These are phyloP conservation scores for Cephalotrichum gorgonifer DNA, from an alignment of 2,329 filamentous ascomycete species.

Conservation along the genomic window DNA sequence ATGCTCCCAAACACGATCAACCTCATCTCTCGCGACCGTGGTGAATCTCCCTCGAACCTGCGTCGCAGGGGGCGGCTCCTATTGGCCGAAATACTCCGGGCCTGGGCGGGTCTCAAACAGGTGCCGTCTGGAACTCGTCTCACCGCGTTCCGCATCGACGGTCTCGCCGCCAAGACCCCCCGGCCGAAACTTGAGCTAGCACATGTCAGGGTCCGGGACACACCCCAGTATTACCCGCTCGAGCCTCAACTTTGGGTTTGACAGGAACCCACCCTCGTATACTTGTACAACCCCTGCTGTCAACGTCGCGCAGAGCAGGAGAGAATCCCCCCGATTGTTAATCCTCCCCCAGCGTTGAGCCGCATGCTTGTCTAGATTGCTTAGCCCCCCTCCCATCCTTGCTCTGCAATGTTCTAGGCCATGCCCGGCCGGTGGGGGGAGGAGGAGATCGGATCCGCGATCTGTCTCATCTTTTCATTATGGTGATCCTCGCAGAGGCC, in stretches of 20 bases:
- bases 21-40: not conserved
- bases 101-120: slow-evolving; percentile 14
- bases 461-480: not conserved
- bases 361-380: no score
- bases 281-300: no score
- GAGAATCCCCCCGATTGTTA: no score
- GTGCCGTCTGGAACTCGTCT: slow-evolving; percentile 18
- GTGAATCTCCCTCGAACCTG: not conserved
- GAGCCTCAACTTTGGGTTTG: not conserved
- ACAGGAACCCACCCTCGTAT: no score
- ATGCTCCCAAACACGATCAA: not conserved
- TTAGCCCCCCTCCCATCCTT: not conserved
- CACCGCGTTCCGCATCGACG: slow-evolving; percentile 8
- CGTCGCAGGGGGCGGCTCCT: slow-evolving; percentile 2
- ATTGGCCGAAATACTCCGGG: slow-evolving; percentile 1
- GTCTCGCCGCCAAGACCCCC: not conserved
- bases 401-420: not conserved
- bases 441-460: not conserved
- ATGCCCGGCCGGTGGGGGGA: no score
- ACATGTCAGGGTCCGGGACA: slow-evolving; percentile 2
- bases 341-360: no score
- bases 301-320: no score
- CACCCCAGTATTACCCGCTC: not conserved
- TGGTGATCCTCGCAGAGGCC: no score
- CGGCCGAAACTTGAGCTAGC: not conserved